Evolutionary conservation across 2,329 filamentous ascomycete species (phyloP), one percentile per base, ranked within the genome.

Genomic region (Penicillium occitanis): DNA sequence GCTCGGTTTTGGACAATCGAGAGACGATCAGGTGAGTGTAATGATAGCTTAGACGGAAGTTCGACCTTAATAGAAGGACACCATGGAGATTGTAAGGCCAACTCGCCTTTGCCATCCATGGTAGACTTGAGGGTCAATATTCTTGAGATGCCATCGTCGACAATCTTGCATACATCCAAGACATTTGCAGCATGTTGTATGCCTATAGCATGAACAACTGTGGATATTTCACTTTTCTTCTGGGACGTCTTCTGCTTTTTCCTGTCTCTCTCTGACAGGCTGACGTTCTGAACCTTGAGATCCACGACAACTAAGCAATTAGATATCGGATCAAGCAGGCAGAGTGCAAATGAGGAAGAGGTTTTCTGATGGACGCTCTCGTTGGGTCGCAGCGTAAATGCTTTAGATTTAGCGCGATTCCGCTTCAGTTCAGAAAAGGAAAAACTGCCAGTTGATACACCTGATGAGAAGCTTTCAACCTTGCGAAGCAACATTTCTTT

Each of bases 71-170:
- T 87, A 13, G 90, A 82, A 62, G 85, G 85, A 66, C 89, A 88
- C 91, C 91, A 93, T 0, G 90, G 90, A 5, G 90, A 90, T 75
- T 93, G 90, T 10, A 91, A 80, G 69, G 88, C 91, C 17, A 94
- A 77, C 72, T 90, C 87, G 57, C 87, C 85, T 35, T 85, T 84
- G 1, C 89, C 89, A 69, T 87, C 82, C 61, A 84, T 83, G 28
- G 87, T 86, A 70, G 89, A 86, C 2, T 88, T 90, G 14, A 94
- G 79, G 30, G 91, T 87, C 2, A 93, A 79, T 61, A 93, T 89
- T 69, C 88, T 87, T 37, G 88, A 87, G 63, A 90, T 82, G 30
- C 84, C 81, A 1, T 88, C 88, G 74, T 93, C 90, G 4, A 84
- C 81, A 51, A 93, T 76, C 71, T 88, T 90, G 76, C 89, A 91